Conservation (phyloP, 163 green algal genomes). For the Coccomyxa subellipsoidea region DNA sequence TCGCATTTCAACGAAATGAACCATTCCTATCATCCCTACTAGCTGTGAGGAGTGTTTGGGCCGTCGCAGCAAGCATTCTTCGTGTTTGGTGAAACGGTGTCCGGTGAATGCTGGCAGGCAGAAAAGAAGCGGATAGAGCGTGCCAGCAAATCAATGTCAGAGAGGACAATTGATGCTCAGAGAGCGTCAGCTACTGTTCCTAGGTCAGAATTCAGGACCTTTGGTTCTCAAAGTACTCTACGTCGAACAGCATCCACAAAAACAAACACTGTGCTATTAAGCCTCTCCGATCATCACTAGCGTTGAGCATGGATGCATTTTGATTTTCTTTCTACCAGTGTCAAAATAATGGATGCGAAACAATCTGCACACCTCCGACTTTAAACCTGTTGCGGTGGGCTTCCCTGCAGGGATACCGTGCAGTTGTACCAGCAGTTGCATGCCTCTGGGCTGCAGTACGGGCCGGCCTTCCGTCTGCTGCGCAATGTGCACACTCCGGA, state of each 20-base stretch:
- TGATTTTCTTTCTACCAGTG: neutral
- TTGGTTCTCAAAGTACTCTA: neutral
- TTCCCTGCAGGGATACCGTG: constrained; percentile 58
- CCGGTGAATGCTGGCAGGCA: constrained; percentile 28
- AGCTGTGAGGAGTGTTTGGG: too few relatives aligned
- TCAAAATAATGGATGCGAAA: neutral
- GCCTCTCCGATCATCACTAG: neutral
- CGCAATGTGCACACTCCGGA: constrained; percentile 86
- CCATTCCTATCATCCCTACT: neutral
- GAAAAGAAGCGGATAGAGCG: constrained; percentile 56
- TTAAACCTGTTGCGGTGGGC: neutral
- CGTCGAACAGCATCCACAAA: neutral
- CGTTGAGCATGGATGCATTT: neutral
- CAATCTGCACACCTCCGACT: neutral
- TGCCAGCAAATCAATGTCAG: constrained; percentile 45
- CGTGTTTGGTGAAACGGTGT: too few relatives aligned
- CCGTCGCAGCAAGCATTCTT: too few relatives aligned
- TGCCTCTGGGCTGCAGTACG: constrained; percentile 89
- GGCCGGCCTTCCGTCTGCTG: constrained; percentile 87
- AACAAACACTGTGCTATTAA: neutral
- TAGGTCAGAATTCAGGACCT: constrained; percentile 25
- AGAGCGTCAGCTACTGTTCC: constrained; percentile 64
- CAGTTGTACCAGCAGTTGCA: constrained; percentile 84
- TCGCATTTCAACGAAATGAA: neutral
- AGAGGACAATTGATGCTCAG: constrained; percentile 86